Conservation (phyloP, 495 filamentous ascomycete genomes). For the Gamarada debralockiae region DNA sequence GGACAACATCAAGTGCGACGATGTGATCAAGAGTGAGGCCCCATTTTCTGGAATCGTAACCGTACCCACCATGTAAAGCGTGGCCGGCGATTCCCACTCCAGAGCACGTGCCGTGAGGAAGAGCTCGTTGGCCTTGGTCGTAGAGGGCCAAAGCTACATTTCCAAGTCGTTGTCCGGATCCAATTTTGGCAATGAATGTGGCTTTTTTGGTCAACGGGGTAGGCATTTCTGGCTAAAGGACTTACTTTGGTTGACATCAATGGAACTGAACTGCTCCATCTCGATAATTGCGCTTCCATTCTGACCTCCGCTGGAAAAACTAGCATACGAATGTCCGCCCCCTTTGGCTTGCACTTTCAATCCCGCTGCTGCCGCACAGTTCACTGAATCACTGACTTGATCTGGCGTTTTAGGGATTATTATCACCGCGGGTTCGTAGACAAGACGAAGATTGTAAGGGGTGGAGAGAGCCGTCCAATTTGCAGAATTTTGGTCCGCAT, state of each 20-base stretch:
- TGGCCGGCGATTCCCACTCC: constrained; percentile 70
- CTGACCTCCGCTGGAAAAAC: constrained; percentile 46
- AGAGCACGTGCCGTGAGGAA: constrained; percentile 65
- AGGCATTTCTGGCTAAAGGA: neutral
- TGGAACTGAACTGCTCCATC: constrained; percentile 42
- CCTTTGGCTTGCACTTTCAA: constrained; percentile 65
- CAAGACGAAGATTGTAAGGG: constrained; percentile 62
- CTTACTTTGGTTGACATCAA: constrained; percentile 32
- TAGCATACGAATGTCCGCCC: constrained; percentile 73
- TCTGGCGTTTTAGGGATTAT: constrained; percentile 52
- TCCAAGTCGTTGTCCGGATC: constrained; percentile 58
- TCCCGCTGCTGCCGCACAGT: constrained; percentile 48
- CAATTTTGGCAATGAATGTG: constrained; percentile 59
- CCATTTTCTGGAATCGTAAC: constrained; percentile 57
- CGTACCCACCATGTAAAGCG: constrained; percentile 66
- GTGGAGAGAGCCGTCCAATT: constrained; percentile 29
- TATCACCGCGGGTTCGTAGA: constrained; percentile 57
- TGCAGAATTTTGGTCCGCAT: neutral
- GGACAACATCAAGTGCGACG: constrained; percentile 40
- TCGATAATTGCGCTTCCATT: constrained; percentile 56
- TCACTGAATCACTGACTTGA: constrained; percentile 56
- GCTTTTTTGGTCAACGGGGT: constrained; percentile 2
- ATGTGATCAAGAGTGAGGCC: constrained; percentile 64
- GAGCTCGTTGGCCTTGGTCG: constrained; percentile 56
- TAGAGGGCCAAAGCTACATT: constrained; percentile 57